Base-by-base conservation (phyloP, 345 rosid species). In the Camelina sativa region DNA sequence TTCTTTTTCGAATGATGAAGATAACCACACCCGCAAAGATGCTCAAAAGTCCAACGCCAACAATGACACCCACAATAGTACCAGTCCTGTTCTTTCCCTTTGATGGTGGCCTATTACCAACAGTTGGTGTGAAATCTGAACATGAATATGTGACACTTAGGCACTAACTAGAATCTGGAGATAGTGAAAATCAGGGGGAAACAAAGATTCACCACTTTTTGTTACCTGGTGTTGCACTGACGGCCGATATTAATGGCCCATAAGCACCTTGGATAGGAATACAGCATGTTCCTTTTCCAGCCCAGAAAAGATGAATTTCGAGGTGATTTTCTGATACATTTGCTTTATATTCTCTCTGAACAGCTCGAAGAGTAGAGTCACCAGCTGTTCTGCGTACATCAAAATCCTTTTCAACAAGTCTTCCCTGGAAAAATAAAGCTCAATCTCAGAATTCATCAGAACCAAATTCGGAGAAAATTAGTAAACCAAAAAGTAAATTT, bases 91-190 rank as follows among this genome's bases (percentile, higher is more conserved):
- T 52, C 46, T 70, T 75, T 30, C 55, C 66, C 37, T 23, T 60
- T 51, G 62, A 65, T 40, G 89, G 91, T 35, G 84, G 85, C 5
- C 16, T 82, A 72, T 85, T 83, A 22, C 68, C 72, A 35, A 88
- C 92, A 35, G 87, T 84, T 60, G 98, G 92, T 66, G 1, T 54
- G 61, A 92, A 92, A 79, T 88, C 93, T 90, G 85, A 62, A 71
- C 17, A 70, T 5, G 19, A 47, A 34, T 43, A 19, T 50, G 50
- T 62, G 11, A 78, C 62, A 56, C 25, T 34, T 28, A 37, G 28
- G 28, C 32, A 28, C 6, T 40, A n/a, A 32, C 28, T 68, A 63
- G 46, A 50, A 70, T 32, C 30, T 46, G 11, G 0, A 23, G n/a
- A 48, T 6, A 11, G 62, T 65, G 51, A 46, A 62, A 46, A 25